Evolutionary conservation across 441 rosid species (phyloP).

Genomic region (Lepidium campestre): DNA sequence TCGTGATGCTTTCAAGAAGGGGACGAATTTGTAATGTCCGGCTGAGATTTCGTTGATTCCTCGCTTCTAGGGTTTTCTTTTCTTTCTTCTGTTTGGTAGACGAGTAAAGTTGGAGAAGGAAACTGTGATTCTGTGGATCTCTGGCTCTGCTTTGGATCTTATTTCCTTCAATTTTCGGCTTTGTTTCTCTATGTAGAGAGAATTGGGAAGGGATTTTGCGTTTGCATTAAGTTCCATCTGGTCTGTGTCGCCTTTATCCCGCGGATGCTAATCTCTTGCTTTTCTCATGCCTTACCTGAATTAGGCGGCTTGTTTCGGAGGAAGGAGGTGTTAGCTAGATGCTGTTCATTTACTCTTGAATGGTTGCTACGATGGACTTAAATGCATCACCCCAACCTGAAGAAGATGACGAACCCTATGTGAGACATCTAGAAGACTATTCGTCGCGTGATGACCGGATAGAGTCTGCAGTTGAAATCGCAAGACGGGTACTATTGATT

Average conservation of each 20-base stretch:
- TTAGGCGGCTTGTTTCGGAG: conserved; percentile 8
- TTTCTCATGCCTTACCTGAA: conserved; percentile 2
- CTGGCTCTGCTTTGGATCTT: background rate
- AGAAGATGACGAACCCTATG: conserved; percentile 88
- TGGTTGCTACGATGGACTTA: conserved; percentile 85
- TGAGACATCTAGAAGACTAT: conserved; percentile 47
- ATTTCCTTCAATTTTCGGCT: background rate
- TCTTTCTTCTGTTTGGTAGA: background rate
- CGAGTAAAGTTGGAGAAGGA: background rate
- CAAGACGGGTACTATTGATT: conserved; percentile 65
- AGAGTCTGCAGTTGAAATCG: conserved; percentile 72
- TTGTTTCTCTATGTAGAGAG: background rate
- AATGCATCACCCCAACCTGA: conserved; percentile 94
- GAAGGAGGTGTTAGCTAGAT: conserved; percentile 25
- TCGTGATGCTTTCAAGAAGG: background rate
- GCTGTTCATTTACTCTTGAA: conserved; percentile 46
- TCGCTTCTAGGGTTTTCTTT: conserved; percentile 20
- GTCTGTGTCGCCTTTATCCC: background rate
- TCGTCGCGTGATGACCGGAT: conserved; percentile 43
- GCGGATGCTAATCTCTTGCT: background rate
- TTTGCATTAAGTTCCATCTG: conserved; percentile 2
- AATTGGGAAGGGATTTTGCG: background rate
- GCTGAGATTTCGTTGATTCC: conserved; percentile 18
- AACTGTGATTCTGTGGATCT: background rate
- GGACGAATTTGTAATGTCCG: conserved; percentile 17